These are phyloP conservation scores for Serendipita sp. DNA, from an alignment of 768 basidiomycete genomes.

Conservation along the genomic window DNA sequence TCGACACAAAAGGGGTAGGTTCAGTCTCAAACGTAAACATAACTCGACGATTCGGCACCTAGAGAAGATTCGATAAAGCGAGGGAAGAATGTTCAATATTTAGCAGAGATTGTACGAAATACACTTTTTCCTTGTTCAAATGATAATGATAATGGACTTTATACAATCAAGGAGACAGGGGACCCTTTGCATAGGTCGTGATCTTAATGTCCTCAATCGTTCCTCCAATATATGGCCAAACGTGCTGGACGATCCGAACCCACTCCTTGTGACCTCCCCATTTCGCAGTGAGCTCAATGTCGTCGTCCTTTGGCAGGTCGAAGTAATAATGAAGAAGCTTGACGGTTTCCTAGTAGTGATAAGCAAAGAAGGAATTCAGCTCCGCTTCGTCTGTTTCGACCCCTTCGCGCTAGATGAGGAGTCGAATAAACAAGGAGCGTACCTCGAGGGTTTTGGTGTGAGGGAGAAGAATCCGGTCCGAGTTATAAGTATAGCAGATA, in stretches of 20 bases:
- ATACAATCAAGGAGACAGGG: not conserved
- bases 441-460: conserved; percentile 5
- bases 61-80: too few relatives aligned
- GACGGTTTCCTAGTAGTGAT: not conserved
- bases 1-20: too few relatives aligned
- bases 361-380: too few relatives aligned
- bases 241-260: not conserved
- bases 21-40: too few relatives aligned
- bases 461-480: conserved; percentile 1
- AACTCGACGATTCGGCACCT: too few relatives aligned
- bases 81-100: too few relatives aligned
- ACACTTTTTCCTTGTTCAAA: too few relatives aligned
- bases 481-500: not conserved
- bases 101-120: too few relatives aligned
- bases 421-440: not conserved
- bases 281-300: conserved; percentile 1
- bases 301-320: not conserved
- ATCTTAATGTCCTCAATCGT: not conserved
- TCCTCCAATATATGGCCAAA: not conserved
- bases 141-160: too few relatives aligned
- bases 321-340: conserved; percentile 1
- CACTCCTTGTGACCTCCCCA: not conserved
- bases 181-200: not conserved
- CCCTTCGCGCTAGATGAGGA: too few relatives aligned
- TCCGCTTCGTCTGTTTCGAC: too few relatives aligned